Conservation (phyloP, 192 early-diverging fungal species). For the Backusella liffmaniae region DNA sequence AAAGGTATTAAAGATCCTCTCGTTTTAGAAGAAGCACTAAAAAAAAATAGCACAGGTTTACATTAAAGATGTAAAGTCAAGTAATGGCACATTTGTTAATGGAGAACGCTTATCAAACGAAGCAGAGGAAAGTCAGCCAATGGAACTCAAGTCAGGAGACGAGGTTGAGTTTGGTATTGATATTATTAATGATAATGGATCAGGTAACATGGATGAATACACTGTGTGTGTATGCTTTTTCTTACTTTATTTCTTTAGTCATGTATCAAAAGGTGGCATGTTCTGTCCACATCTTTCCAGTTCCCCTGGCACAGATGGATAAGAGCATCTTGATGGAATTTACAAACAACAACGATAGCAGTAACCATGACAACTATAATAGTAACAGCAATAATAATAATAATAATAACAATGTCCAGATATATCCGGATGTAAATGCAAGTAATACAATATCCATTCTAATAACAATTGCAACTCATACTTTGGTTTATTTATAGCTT, state of each 20-base stretch:
- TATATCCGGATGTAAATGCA: slow-evolving; percentile 17
- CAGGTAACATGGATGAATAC: slow-evolving; percentile 36
- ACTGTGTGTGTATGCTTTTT: neutral
- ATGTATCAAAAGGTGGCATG: slow-evolving; percentile 38
- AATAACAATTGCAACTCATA: too few relatives aligned
- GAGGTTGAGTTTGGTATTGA: slow-evolving; percentile 79
- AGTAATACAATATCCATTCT: neutral
- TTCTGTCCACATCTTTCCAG: slow-evolving; percentile 15
- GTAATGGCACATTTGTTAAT: slow-evolving; percentile 85
- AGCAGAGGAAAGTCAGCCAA: slow-evolving; percentile 53
- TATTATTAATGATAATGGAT: slow-evolving; percentile 71
- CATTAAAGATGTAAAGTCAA: slow-evolving; percentile 74
- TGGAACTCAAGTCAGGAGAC: slow-evolving; percentile 61
- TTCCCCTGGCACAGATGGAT: slow-evolving; percentile 19
- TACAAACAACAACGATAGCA: neutral
- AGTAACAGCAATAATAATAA: neutral
- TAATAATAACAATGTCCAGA: slow-evolving; percentile 7
- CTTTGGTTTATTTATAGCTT: neutral
- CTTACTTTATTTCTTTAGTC: neutral
- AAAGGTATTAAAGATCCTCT: slow-evolving; percentile 39
- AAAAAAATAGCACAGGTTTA: slow-evolving; percentile 45
- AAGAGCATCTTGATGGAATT: slow-evolving; percentile 15
- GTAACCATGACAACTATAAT: neutral
- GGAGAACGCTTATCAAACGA: slow-evolving; percentile 66
- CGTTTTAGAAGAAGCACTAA: neutral